A percentile compares a stretch with the other conserved stretches of the same genome.
Conservation (phyloP, 768 basidiomycete genomes). For the Kwoniella sp. region DNA sequence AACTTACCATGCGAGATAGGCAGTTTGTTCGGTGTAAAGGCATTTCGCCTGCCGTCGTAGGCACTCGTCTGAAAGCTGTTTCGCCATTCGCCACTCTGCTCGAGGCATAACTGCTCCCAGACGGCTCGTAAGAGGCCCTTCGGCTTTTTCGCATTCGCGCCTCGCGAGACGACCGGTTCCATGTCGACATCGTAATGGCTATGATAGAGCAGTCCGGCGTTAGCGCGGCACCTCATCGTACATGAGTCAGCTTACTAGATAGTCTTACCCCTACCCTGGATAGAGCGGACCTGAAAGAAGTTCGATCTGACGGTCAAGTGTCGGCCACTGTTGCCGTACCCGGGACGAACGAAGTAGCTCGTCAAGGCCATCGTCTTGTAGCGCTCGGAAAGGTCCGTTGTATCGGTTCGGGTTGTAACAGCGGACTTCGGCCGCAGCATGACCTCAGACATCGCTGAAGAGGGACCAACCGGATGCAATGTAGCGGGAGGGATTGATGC, state of each 20-base stretch:
- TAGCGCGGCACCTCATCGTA: too few species aligned
- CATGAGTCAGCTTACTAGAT: constrained; percentile 26
- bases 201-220: background rate
- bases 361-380: constrained; percentile 15
- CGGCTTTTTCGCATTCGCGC: constrained; percentile 38
- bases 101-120: constrained; percentile 36
- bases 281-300: constrained; percentile 31
- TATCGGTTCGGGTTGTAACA: background rate
- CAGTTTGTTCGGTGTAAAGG: constrained; percentile 36
- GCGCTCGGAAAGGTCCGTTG: constrained; percentile 2
- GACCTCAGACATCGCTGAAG: too few species aligned
- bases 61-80: constrained; percentile 24
- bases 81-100: constrained; percentile 25
- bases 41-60: constrained; percentile 43
- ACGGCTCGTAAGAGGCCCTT: constrained; percentile 36
- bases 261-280: constrained; percentile 22
- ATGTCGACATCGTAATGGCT: constrained; percentile 50
- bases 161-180: constrained; percentile 33
- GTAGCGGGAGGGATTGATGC: too few species aligned
- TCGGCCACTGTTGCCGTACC: constrained; percentile 24
- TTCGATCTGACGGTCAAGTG: constrained; percentile 27
- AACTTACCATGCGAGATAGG: constrained; percentile 15
- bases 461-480: too few species aligned
- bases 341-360: constrained; percentile 38
- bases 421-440: too few species aligned